A percentile compares a stretch with the other conserved stretches of the same genome.
These are phyloP conservation scores for Alternaria conjuncta DNA, from an alignment of 2,329 filamentous ascomycete species.

Conservation along the genomic window DNA sequence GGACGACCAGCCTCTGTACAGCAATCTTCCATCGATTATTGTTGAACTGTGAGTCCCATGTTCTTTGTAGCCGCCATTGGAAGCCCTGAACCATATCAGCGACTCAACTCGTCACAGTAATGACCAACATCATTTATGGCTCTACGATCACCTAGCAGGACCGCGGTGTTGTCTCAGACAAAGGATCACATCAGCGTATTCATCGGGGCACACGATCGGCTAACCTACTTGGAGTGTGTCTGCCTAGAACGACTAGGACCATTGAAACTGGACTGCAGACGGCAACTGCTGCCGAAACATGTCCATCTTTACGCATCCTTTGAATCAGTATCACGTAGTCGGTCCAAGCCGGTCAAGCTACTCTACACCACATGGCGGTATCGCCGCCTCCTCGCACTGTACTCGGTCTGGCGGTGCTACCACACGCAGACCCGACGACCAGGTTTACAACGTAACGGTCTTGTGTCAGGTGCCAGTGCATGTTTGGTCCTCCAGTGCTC, in stretches of 20 bases:
- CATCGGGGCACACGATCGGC: slow-evolving; percentile 32
- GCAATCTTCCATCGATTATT: not conserved
- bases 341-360: slow-evolving; percentile 19
- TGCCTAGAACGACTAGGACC: slow-evolving; percentile 10
- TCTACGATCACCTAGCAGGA: not conserved
- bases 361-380: slow-evolving; percentile 35
- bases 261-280: not conserved
- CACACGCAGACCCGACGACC: slow-evolving; percentile 41
- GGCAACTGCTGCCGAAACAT: not conserved
- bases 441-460: slow-evolving; percentile 39
- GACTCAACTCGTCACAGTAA: not conserved
- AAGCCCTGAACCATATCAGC: not conserved
- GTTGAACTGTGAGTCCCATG: not conserved
- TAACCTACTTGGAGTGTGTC: slow-evolving; percentile 1
- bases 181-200: slow-evolving; percentile 12
- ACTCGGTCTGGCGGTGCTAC: slow-evolving; percentile 36
- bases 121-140: not conserved
- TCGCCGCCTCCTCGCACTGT: slow-evolving; percentile 20
- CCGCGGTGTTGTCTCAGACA: slow-evolving; percentile 19
- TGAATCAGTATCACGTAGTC: slow-evolving; percentile 6
- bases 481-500: slow-evolving; percentile 28
- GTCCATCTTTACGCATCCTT: not conserved
- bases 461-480: slow-evolving; percentile 43
- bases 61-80: not conserved
- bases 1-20: not conserved